Percentiles rank a stretch among this genome's conserved stretches.
Conservation (phyloP, 305 asterid species). For the Galium porrigens region DNA sequence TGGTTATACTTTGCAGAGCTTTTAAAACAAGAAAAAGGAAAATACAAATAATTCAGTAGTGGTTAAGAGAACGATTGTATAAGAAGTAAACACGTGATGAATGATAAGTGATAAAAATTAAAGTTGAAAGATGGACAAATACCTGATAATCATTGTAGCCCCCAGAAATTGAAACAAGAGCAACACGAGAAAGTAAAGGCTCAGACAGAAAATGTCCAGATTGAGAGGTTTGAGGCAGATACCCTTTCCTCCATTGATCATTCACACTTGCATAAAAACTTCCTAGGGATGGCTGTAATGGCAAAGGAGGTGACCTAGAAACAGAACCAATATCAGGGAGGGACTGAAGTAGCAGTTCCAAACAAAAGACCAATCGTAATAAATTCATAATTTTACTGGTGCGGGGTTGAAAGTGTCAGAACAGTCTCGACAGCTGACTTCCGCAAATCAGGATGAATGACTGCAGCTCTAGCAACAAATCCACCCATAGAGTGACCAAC, state of each 20-base stretch:
- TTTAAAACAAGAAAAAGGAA: background rate
- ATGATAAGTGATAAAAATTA: background rate
- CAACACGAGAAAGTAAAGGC: conserved; percentile 59
- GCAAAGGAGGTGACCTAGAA: conserved; percentile 75
- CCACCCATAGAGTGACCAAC: conserved; percentile 99
- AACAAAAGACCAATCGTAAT: conserved; percentile 14
- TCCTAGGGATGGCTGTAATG: conserved; percentile 89
- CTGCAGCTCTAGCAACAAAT: conserved; percentile 94
- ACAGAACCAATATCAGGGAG: conserved; percentile 15
- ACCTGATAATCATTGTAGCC: conserved; percentile 97
- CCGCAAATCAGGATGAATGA: conserved; percentile 74
- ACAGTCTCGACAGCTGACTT: conserved; percentile 78
- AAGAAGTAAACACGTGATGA: background rate
- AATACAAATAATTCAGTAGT: background rate
- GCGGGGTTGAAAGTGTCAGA: conserved; percentile 87
- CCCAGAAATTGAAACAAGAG: conserved; percentile 73
- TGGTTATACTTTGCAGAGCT: background rate
- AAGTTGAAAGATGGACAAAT: conserved; percentile 6
- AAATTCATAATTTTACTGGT: conserved; percentile 48
- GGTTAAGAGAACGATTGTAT: background rate
- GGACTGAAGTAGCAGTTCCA: conserved; percentile 8
- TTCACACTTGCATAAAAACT: conserved; percentile 65
- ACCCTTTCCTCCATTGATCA: conserved; percentile 82
- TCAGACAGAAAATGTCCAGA: conserved; percentile 42
- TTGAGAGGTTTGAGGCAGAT: conserved; percentile 46